Base-by-base conservation (phyloP, 768 basidiomycete genomes). In the Pulveroboletus ravenelii region DNA sequence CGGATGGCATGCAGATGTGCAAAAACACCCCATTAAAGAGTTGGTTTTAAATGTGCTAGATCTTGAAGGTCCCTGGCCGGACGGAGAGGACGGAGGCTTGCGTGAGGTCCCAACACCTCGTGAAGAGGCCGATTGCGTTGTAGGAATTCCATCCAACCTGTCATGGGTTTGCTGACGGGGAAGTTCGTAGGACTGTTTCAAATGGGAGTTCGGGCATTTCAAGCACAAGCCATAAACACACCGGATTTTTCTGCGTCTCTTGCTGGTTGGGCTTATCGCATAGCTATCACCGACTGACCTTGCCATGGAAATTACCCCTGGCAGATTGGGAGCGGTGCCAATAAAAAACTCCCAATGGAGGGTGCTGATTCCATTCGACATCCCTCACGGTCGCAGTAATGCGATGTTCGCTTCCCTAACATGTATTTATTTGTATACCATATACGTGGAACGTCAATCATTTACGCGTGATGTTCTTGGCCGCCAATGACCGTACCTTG, bases 401-500 rank as follows among this genome's bases (percentile, higher is more conserved):
- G 30, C 47, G 3, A 47, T 41, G 18, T n/a, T 47, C 29, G 39
- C 39, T 40, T 39, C 41, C 41, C 23, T 38, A 29, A 35, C 42
- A 41, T 47, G 48, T 41, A 10, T 31, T 31, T 52, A 41, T 46
- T 27, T 39, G 29, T 52, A 44, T 12, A 55, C 39, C 25, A n/a
- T 41, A 32, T 51, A 52, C 45, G 23, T 43, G 45, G 46, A 34
- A 50, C n/a, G 45, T 31, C 6, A 18, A 31, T n/a, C 29, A 12
- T 37, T 55, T 39, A 57, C 38, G 36, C 45, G n/a, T 56, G 55
- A 47, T 66, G 67, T 42, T 71, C 73, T 41, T 69, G 74, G 12
- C 94, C 94, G 10, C 91, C 93, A 32, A 97, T 80, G 32, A 81
- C 65, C 39, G 72, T 67, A 2, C 94, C 93, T 60, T 89, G 84